Percentiles rank a stretch among this genome's conserved stretches.
These are phyloP conservation scores for Collybia nuda DNA, from an alignment of 768 basidiomycete species.

Conservation along the genomic window DNA sequence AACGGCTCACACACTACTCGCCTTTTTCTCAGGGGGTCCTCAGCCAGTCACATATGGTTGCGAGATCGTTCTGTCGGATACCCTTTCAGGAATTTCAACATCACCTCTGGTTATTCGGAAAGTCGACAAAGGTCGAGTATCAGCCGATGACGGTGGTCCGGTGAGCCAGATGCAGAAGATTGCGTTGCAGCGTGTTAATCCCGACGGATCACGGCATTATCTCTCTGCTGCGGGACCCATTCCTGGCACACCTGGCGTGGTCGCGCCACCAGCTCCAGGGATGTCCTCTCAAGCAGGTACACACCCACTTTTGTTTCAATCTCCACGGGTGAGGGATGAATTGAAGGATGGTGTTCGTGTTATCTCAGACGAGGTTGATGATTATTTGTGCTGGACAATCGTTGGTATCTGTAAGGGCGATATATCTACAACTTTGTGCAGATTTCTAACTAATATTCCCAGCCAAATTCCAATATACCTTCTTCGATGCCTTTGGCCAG, in stretches of 20 bases:
- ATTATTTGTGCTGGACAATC: conserved; percentile 95
- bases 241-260: conserved; percentile 70
- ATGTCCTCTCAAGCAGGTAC: conserved; percentile 76
- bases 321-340: conserved; percentile 80
- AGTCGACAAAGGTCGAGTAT: conserved; percentile 87
- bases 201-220: conserved; percentile 84
- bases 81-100: conserved; percentile 81
- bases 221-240: conserved; percentile 86
- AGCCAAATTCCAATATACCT: conserved; percentile 95
- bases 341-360: conserved; percentile 73
- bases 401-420: conserved; percentile 82
- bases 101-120: conserved; percentile 88
- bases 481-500: conserved; percentile 87
- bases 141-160: conserved; percentile 87
- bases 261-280: conserved; percentile 71
- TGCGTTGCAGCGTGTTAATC: conserved; percentile 80
- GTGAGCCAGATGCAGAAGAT: conserved; percentile 98
- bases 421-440: conserved; percentile 4
- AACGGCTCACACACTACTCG: conserved; percentile 37
- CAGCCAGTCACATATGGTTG: conserved; percentile 92
- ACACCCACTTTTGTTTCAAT: conserved; percentile 77
- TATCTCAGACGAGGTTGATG: conserved; percentile 88
- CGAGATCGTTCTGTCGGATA: conserved; percentile 83
- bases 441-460: conserved; percentile 7
- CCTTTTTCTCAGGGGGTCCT: conserved; percentile 52